Base-by-base conservation (phyloP, 1,284 basidiomycete species). In the Mycena sp. region DNA sequence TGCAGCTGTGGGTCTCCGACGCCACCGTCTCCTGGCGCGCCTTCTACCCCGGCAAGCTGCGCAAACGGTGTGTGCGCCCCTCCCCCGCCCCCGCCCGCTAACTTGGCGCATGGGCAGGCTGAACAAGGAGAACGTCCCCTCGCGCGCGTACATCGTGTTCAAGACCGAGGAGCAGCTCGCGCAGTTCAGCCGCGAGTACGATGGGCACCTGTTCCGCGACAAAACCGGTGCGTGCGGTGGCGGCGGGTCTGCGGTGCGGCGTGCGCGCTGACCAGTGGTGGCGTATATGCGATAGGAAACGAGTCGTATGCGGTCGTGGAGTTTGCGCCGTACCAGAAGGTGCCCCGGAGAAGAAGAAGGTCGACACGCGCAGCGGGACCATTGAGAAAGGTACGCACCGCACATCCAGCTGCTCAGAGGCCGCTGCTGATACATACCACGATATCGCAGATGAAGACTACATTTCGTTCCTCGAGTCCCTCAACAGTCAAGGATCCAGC, bases 121-220 rank as follows among this genome's bases (percentile, higher is more conserved):
- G 74, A 88, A 92, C 78, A 92, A 92, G 78, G 93, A 95, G 78
- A 91, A 91, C 55, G 78, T 93, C 9, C 84, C 89, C 21, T 96
- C 96, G 29, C 87, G 96, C 28, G 97, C 97, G 12, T 99, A 99
- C 75, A 91, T 98, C 60, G 89, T 91, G 5, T 98, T 99, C 85
- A 90, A 87, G 78, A 84, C 80, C 28, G 86, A 90, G 40, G 90
- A 92, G 16, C 78, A 83, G 4, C 79, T 99, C 11, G 85, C 92
- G 6, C 76, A 77, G 1, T 99, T 99, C 71, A 92, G 93, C 72
- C 82, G 84, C 23, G 93, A 86, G 23, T 99, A 95, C 71, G 94
- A 98, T 72, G 96, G 96, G 0, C 96, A 99, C 80, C 62, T 93
- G 32, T 99, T 97, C 74, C 84, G 91, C 65, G 95, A 98, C 76